phyloP scores from a whole-genome alignment of 352 stramenopile species.

The Pythium oligandrum region DNA sequence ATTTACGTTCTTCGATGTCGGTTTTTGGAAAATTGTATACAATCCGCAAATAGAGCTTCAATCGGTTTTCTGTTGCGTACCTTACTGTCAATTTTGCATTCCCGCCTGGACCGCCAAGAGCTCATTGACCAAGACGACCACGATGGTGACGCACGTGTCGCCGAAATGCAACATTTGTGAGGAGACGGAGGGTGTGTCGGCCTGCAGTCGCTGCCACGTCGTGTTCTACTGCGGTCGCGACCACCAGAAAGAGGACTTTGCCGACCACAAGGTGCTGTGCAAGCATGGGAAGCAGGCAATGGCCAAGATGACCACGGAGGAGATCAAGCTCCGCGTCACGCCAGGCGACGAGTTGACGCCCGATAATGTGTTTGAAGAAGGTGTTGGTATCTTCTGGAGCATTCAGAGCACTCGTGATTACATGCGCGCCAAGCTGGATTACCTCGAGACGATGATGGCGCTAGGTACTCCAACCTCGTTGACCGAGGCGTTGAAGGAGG shows the following conservation, averaged over 20 bases:
- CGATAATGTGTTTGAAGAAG: conserved; percentile 9
- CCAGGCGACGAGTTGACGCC: conserved; percentile 4
- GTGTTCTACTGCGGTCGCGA: conserved; percentile 3
- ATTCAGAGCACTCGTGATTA: conserved; percentile 12
- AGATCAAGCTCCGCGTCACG: not conserved
- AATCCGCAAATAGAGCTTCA: too few species aligned
- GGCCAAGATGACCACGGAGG: not conserved
- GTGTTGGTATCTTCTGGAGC: conserved; percentile 11
- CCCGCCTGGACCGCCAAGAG: too few species aligned
- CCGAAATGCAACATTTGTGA: too few species aligned
- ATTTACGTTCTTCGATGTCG: too few species aligned
- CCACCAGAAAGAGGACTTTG: conserved; percentile 5
- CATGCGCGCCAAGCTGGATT: conserved; percentile 16
- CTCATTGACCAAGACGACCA: too few species aligned
- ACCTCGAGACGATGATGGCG: conserved; percentile 1
- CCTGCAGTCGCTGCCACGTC: not conserved
- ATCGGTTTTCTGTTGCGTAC: too few species aligned
- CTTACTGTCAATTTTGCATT: too few species aligned
- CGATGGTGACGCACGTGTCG: too few species aligned
- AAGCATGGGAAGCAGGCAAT: not conserved
- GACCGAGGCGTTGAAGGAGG: conserved; percentile 2
- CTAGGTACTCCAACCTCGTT: not conserved
- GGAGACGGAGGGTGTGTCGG: not conserved
- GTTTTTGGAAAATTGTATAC: too few species aligned
- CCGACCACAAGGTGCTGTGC: conserved; percentile 1